phyloP scores from a whole-genome alignment of 192 early-diverging fungal species.

The Blastocladiella britannica region DNA sequence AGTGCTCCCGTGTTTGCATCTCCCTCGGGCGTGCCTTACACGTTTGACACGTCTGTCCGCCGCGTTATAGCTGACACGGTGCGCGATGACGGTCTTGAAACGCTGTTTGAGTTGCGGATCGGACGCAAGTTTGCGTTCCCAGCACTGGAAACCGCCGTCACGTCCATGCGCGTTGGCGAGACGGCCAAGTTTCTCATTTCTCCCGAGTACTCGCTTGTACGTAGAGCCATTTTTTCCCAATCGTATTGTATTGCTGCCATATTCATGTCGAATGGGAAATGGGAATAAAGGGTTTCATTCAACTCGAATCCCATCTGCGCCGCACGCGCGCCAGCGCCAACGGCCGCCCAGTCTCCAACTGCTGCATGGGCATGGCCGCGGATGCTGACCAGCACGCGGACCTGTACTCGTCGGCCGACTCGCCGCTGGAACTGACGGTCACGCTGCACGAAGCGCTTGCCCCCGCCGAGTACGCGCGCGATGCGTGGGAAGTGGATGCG shows the following conservation, averaged over 20 bases:
- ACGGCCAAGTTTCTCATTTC: slow-evolving; percentile 22
- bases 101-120: slow-evolving; percentile 26
- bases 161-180: slow-evolving; percentile 23
- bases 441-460: slow-evolving; percentile 19
- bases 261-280: no score
- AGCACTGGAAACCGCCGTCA: slow-evolving; percentile 21
- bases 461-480: slow-evolving; percentile 15
- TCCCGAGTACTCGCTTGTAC: slow-evolving; percentile 20
- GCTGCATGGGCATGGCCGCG: slow-evolving; percentile 7
- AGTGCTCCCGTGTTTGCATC: not conserved
- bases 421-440: slow-evolving; percentile 27
- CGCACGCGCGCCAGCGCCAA: slow-evolving; percentile 12
- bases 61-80: slow-evolving; percentile 14
- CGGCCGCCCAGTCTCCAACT: slow-evolving; percentile 11
- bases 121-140: slow-evolving; percentile 25
- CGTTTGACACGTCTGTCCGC: slow-evolving; percentile 7
- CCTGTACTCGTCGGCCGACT: slow-evolving; percentile 12
- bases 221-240: slow-evolving; percentile 4
- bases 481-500: slow-evolving; percentile 29
- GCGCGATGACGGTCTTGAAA: slow-evolving; percentile 9
- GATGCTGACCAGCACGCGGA: slow-evolving; percentile 12
- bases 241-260: no score
- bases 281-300: slow-evolving; percentile 27
- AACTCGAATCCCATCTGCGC: slow-evolving; percentile 23
- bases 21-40: not conserved